Base-by-base conservation (phyloP, 139 green algal genomes). In the Haematococcus lacustris region DNA sequence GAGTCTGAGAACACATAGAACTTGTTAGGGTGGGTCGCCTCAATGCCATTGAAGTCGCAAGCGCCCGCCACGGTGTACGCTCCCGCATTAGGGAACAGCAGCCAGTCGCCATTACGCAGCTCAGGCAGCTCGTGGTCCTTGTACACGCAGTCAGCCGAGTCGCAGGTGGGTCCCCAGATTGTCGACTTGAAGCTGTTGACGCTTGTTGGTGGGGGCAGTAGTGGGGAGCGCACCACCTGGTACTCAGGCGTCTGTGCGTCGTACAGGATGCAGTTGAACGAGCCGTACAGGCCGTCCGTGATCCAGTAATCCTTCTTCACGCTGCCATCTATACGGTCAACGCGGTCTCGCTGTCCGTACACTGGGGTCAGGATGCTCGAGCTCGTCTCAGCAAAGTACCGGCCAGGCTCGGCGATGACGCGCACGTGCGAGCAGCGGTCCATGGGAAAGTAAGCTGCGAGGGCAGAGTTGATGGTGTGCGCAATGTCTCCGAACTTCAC, bases 251-350 rank as follows among this genome's bases (percentile, higher is more conserved):
- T 80, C 73, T 88, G 85, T 40, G 78, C 84, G 57, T 89, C 84
- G 61, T 87, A 94, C 26, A 97, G 71, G 50, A 97, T 78, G 74
- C 91, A 97, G 90, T 99, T 99, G 82, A 99, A 94, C 38, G 83
- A 92, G 70, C 94, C 94, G 72, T 99, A 99, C 51, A 99, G 82
- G 35, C 95, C 95, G 71, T 99, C 94, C 2, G 87, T 94, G 39
- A 87, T 77, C 82, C 82, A 97, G 87, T 98, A 98, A 74, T 97
- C 90, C 82, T 86, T 82, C 47, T 80, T 74, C n/a, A 74, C 73
- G 35, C 70, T 39, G 2, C 35, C 66, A 25, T 70, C 62, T 25
- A 26, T 28, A 33, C 40, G 47, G 32, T 83, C 76, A 0, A 75
- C 3, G 51, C 88, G 76, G 71, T 85, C 73, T 30, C 94, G 86